phyloP scores from a whole-genome alignment of 2,329 filamentous ascomycete genomes.

The Decorospora gaudefroyi region DNA sequence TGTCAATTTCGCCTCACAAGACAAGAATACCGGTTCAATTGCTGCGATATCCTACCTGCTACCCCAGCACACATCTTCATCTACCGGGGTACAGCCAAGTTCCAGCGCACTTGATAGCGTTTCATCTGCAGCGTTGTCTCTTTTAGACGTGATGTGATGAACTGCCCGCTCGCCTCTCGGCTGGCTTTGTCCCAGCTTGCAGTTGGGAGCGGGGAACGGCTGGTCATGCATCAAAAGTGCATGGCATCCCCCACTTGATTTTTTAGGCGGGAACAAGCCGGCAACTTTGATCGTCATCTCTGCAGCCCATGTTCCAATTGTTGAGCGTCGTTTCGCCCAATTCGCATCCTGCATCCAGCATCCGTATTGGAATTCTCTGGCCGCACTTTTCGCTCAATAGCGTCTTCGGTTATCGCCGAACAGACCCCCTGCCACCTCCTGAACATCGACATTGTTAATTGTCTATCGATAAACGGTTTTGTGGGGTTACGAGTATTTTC shows the following conservation, averaged over 20 bases:
- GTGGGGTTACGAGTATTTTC: slow-evolving; percentile 19
- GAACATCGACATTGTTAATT: slow-evolving; percentile 13
- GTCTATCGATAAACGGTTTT: slow-evolving; percentile 16
- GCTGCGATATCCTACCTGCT: slow-evolving; percentile 3
- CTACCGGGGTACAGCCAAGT: slow-evolving; percentile 9
- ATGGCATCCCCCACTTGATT: no score
- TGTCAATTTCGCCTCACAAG: neutral
- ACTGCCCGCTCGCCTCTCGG: slow-evolving; percentile 1
- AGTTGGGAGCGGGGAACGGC: no score
- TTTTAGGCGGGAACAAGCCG: no score
- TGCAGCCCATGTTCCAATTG: slow-evolving; percentile 15
- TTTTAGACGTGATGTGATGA: slow-evolving; percentile 7
- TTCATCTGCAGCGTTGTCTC: slow-evolving; percentile 5
- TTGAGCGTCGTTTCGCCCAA: no score
- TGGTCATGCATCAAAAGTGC: no score
- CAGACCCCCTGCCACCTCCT: slow-evolving; percentile 28
- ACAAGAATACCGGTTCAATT: slow-evolving; percentile 5
- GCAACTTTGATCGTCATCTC: slow-evolving; percentile 19
- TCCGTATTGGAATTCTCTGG: no score
- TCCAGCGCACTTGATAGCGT: slow-evolving; percentile 3
- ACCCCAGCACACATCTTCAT: slow-evolving; percentile 3
- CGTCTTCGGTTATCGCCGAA: slow-evolving; percentile 14
- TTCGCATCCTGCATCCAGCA: no score
- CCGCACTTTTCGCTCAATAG: slow-evolving; percentile 2
- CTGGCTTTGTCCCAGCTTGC: slow-evolving; percentile 3